phyloP scores from a whole-genome alignment of 768 basidiomycete species.

The Xerocomus potaroensis region DNA sequence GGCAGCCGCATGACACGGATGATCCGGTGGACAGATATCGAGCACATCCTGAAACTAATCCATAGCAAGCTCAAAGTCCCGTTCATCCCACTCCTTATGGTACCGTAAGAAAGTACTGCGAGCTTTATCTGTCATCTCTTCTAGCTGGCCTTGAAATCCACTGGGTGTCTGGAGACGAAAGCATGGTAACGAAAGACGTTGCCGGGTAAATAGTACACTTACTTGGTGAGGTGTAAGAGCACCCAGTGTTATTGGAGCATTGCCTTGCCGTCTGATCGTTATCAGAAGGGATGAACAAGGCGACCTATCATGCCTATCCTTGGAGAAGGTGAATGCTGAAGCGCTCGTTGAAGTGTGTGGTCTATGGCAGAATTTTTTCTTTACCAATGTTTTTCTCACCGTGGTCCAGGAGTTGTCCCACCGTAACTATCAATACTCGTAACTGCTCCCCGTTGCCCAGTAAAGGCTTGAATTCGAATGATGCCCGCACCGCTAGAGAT shows the following conservation, averaged over 20 bases:
- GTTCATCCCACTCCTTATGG: neutral
- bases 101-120: neutral
- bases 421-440: neutral
- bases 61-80: neutral
- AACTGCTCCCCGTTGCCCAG: neutral
- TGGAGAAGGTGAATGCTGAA: neutral
- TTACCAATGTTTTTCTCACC: neutral
- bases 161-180: neutral
- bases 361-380: no score
- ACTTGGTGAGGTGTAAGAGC: neutral
- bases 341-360: no score
- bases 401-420: neutral
- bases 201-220: neutral
- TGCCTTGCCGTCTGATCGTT: neutral
- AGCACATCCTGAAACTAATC: neutral
- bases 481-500: neutral
- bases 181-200: neutral
- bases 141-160: neutral
- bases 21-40: neutral
- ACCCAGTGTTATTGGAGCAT: no score
- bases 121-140: conserved; percentile 1
- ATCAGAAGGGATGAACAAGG: neutral
- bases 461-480: neutral
- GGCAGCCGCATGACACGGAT: conserved; percentile 3
- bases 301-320: neutral